Evolutionary conservation across 2,329 filamentous ascomycete species (phyloP).

Genomic region (Diaporthe sp.): DNA sequence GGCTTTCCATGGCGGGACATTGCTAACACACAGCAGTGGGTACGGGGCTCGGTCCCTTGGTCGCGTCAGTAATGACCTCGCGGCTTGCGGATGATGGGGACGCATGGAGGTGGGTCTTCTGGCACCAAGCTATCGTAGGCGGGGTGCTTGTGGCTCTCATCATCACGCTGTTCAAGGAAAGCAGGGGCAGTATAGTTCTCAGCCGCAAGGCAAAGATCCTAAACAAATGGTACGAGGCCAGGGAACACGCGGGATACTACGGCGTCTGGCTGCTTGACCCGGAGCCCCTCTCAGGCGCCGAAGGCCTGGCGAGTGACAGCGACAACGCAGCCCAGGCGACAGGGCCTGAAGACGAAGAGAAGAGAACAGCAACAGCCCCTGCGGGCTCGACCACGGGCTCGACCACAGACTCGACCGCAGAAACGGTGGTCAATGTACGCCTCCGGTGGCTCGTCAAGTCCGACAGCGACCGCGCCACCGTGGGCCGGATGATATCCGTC

Average conservation of each 20-base stretch:
- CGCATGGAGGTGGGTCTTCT: slow-evolving; percentile 89
- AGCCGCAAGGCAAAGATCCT: slow-evolving; percentile 79
- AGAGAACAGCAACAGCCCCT: slow-evolving; percentile 24
- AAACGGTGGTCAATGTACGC: slow-evolving; percentile 52
- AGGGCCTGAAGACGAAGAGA: slow-evolving; percentile 44
- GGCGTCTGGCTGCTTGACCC: slow-evolving; percentile 57
- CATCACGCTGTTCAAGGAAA: slow-evolving; percentile 82
- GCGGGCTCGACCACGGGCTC: slow-evolving; percentile 10
- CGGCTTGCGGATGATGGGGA: slow-evolving; percentile 57
- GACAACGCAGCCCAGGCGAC: neutral
- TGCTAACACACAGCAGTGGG: slow-evolving; percentile 62
- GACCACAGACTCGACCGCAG: neutral
- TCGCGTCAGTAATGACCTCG: slow-evolving; percentile 78
- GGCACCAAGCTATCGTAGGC: slow-evolving; percentile 82
- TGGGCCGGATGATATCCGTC: slow-evolving; percentile 78
- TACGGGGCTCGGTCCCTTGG: slow-evolving; percentile 83
- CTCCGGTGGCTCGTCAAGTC: slow-evolving; percentile 85
- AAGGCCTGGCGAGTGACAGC: slow-evolving; percentile 37
- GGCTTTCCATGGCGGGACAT: neutral
- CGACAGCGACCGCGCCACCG: slow-evolving; percentile 80
- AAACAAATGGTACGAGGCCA: slow-evolving; percentile 83
- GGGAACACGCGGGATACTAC: slow-evolving; percentile 75
- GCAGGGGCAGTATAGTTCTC: slow-evolving; percentile 83
- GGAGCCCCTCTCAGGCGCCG: slow-evolving; percentile 41
- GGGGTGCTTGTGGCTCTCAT: slow-evolving; percentile 75